Evolutionary conservation across 2,329 filamentous ascomycete species (phyloP), one percentile per base, ranked within the genome.

Genomic region (Elsinoe necatrix): DNA sequence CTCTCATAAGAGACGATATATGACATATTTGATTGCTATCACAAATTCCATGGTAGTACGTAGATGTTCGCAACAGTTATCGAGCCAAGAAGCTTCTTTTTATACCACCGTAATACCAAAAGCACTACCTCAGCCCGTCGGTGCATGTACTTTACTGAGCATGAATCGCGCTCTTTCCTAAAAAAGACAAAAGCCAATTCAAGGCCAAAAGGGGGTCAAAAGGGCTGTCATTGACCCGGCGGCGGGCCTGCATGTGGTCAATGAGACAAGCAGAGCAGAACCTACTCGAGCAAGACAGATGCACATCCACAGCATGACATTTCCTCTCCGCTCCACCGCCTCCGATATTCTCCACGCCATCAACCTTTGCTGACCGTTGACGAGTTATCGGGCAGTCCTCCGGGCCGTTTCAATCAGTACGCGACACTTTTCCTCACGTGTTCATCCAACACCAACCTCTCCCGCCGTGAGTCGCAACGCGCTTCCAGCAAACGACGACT

Each of bases 371-470:
- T 20, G 18, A 12, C 31, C 31, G 31, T 37, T 37, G 31, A 12
- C 20, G 31, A 45, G 5, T 39, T 52, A 52, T 52, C 48, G 48
- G 31, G 34, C 48, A 52, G 21, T 25, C 31, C 21, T 34, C 29
- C 48, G 29, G 48, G 48, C 48, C 45, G 48, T 52, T 52, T 35
- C 29, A n/a, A 52, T 39, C 48, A 52, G 48, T 52, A 50, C 48
- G 48, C 48, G 48, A 52, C 48, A 39, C 48, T 52, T 52, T 52
- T 39, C 48, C 48, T 35, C 48, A 52, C 48, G 29, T 52, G 48
- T 52, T 52, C 48, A 23, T 52, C 48, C 48, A 14, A 29, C 48
- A n/a, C 48, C 48, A 52, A 31, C 48, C 48, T 52, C 48, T 52
- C 41, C 41, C 41, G 41, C 41, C 7, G 18, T 16, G 20, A 20